Evolutionary conservation across 176 grass and related monocot species (phyloP).

Genomic region (Oryza officinalis): DNA sequence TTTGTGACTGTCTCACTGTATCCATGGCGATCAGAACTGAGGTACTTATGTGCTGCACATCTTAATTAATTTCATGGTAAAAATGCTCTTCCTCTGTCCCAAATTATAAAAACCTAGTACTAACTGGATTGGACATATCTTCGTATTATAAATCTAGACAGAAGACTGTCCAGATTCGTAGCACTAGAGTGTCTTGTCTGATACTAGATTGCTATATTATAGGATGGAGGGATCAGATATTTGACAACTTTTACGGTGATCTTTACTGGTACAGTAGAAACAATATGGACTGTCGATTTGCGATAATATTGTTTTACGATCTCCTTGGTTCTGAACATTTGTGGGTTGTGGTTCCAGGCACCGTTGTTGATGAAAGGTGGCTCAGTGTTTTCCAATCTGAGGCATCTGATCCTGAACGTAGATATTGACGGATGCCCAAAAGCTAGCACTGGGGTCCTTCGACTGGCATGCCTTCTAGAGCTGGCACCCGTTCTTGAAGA

Average conservation of each 20-base stretch:
- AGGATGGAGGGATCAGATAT: too few species aligned
- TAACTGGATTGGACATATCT: too few species aligned
- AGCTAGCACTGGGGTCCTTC: background rate
- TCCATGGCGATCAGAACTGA: background rate
- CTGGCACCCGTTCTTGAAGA: constrained; percentile 12
- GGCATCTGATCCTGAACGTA: background rate
- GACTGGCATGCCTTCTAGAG: constrained; percentile 19
- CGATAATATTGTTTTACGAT: background rate
- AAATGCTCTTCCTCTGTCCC: too few species aligned
- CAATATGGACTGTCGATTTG: too few species aligned
- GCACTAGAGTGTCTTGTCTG: too few species aligned
- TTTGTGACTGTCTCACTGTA: background rate
- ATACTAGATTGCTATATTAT: too few species aligned
- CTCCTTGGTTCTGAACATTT: background rate
- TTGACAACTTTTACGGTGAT: background rate
- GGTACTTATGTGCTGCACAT: background rate
- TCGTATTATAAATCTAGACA: too few species aligned
- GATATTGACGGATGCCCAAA: background rate
- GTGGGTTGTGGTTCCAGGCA: background rate
- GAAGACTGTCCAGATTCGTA: too few species aligned
- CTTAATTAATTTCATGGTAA: background rate
- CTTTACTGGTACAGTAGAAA: too few species aligned
- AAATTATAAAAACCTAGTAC: too few species aligned
- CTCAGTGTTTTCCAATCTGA: background rate
- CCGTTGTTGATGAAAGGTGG: background rate